Evolutionary conservation across 139 green algal genomes (phyloP).

Genomic region (Diplosphaera chodatii): DNA sequence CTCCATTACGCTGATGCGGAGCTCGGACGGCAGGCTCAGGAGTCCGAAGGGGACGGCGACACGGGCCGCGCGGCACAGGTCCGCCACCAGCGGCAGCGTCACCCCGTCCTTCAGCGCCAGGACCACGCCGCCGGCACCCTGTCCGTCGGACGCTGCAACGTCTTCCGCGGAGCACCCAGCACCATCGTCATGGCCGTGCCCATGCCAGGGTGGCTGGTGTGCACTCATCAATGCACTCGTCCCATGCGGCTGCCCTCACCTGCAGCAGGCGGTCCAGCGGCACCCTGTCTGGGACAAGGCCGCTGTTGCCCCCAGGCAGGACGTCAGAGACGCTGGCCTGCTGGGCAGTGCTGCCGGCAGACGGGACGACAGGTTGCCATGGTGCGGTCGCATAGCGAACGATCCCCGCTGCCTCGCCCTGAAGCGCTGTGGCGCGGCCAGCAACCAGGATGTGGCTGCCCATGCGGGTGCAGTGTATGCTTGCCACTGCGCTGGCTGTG

Average conservation of each 20-base stretch:
- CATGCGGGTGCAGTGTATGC: conserved; percentile 22
- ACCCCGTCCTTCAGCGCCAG: conserved; percentile 26
- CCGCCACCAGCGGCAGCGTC: conserved; percentile 16
- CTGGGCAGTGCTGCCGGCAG: too few relatives aligned
- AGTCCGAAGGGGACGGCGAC: conserved; percentile 20
- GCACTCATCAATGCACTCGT: too few relatives aligned
- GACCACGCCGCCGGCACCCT: conserved; percentile 11
- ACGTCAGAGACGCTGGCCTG: too few relatives aligned
- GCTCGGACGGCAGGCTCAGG: conserved; percentile 26
- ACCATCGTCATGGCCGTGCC: too few relatives aligned
- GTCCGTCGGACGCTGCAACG: background rate
- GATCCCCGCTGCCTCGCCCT: background rate
- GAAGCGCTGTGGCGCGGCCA: background rate
- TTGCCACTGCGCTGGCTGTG: background rate
- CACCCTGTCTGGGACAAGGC: background rate
- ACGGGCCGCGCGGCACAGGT: conserved; percentile 26
- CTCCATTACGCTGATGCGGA: conserved; percentile 22
- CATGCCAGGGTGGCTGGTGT: too few relatives aligned
- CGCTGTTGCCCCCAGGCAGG: too few relatives aligned
- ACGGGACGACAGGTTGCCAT: background rate
- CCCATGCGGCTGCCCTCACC: too few relatives aligned
- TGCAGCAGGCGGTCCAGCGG: background rate
- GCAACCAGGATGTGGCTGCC: conserved; percentile 8
- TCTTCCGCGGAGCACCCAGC: too few relatives aligned
- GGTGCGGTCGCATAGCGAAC: background rate